Conservation (phyloP, 176 grass and related monocot genomes). For the Juncus inflexus region DNA sequence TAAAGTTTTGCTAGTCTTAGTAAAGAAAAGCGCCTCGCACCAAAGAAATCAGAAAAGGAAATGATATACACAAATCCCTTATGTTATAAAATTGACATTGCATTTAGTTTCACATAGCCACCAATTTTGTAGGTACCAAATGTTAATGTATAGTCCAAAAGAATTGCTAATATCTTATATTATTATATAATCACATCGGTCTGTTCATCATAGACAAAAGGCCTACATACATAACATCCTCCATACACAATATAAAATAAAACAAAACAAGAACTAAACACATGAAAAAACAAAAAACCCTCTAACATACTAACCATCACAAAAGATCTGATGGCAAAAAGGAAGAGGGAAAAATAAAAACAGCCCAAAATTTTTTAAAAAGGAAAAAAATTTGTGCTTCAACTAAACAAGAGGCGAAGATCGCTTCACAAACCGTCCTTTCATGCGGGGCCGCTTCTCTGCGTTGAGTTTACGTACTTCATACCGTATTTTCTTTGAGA, state of each 20-base stretch:
- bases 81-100: no score
- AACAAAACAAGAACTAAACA: constrained; percentile 12
- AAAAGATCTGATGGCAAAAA: constrained; percentile 33
- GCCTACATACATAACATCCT: constrained; percentile 25
- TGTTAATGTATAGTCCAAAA: no score
- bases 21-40: no score
- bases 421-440: constrained; percentile 92
- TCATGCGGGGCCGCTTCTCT: constrained; percentile 94
- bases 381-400: constrained; percentile 15
- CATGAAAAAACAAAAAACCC: constrained; percentile 20
- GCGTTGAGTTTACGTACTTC: constrained; percentile 98
- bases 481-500: constrained; percentile 98
- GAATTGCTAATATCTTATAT: no score
- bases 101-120: no score
- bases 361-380: constrained; percentile 16
- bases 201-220: background rate
- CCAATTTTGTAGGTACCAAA: no score
- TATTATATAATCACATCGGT: no score
- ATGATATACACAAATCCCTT: no score
- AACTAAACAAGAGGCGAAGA: constrained; percentile 11
- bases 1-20: no score
- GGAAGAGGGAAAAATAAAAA: constrained; percentile 20
- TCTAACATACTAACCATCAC: constrained; percentile 24
- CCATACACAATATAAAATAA: constrained; percentile 8
- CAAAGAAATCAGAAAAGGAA: no score